A percentile compares a stretch with the other conserved stretches of the same genome.
phyloP scores from a whole-genome alignment of 2,329 filamentous ascomycete species.

The Ophiosphaerella korrae region DNA sequence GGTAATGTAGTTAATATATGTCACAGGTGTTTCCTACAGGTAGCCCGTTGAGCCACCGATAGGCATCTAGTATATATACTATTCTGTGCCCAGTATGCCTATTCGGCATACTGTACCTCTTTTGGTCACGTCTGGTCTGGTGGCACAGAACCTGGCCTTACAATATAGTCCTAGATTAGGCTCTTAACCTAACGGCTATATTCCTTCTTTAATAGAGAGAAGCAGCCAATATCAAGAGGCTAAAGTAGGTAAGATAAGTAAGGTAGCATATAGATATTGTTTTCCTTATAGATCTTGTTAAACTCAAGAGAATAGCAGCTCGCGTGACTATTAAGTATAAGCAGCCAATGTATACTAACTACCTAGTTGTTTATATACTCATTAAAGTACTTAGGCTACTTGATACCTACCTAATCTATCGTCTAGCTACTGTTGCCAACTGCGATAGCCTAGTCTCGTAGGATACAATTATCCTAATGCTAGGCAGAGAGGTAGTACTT shows the following conservation, averaged over 20 bases:
- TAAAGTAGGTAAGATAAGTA: constrained; percentile 18
- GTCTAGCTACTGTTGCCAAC: constrained; percentile 14
- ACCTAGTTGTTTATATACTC: constrained; percentile 1
- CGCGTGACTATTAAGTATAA: constrained; percentile 15
- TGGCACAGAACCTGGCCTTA: no score
- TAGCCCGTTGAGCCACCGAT: no score
- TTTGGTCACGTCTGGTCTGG: no score
- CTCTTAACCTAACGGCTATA: no score
- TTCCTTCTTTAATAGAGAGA: no score
- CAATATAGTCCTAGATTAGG: no score
- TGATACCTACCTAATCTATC: constrained; percentile 39
- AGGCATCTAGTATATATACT: no score
- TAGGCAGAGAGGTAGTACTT: constrained; percentile 5
- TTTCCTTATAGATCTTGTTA: constrained; percentile 34
- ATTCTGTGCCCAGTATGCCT: no score
- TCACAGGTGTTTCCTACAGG: no score
- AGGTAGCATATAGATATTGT: constrained; percentile 31
- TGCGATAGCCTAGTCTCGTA: constrained; percentile 30
- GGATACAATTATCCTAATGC: constrained; percentile 5
- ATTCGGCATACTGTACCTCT: no score
- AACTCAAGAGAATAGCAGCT: constrained; percentile 18
- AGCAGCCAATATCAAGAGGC: no score
- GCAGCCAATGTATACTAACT: constrained; percentile 8
- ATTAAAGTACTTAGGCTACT: constrained; percentile 18
- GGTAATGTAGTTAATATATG: no score